Percentiles rank a stretch among this genome's conserved stretches.
phyloP scores from a whole-genome alignment of 2,329 filamentous ascomycete species.

The Penicillium frequentans region DNA sequence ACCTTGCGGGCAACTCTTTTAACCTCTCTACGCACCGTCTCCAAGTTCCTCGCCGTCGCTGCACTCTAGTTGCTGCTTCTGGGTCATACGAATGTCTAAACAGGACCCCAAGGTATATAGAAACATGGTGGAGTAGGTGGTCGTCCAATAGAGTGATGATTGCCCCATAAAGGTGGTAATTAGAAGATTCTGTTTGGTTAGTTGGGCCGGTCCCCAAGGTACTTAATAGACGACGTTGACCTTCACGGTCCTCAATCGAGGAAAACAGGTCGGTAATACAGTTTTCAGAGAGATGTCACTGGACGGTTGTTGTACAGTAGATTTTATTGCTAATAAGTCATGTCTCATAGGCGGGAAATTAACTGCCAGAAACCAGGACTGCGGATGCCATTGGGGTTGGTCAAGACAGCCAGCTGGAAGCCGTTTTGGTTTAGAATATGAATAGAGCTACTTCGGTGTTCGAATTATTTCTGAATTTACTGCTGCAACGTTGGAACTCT shows the following conservation, averaged over 20 bases:
- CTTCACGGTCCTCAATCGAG: conserved; percentile 24
- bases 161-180: conserved; percentile 17
- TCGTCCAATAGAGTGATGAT: conserved; percentile 7
- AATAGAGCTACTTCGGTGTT: too few relatives aligned
- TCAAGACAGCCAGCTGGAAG: too few relatives aligned
- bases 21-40: conserved; percentile 8
- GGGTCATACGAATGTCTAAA: conserved; percentile 10
- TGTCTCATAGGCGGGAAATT: not conserved
- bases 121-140: conserved; percentile 1
- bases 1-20: conserved; percentile 18
- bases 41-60: conserved; percentile 25
- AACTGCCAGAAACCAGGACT: not conserved
- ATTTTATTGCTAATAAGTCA: not conserved
- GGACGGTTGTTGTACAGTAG: not conserved
- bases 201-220: conserved; percentile 18
- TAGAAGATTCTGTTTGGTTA: conserved; percentile 15
- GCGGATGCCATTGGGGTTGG: too few relatives aligned
- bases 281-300: not conserved
- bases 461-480: too few relatives aligned
- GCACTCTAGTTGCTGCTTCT: conserved; percentile 2
- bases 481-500: too few relatives aligned
- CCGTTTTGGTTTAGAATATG: too few relatives aligned
- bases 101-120: conserved; percentile 11
- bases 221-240: conserved; percentile 14
- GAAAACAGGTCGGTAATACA: conserved; percentile 1